Evolutionary conservation across 2,329 filamentous ascomycete species (phyloP).

Genomic region (Aureobasidium sp.): DNA sequence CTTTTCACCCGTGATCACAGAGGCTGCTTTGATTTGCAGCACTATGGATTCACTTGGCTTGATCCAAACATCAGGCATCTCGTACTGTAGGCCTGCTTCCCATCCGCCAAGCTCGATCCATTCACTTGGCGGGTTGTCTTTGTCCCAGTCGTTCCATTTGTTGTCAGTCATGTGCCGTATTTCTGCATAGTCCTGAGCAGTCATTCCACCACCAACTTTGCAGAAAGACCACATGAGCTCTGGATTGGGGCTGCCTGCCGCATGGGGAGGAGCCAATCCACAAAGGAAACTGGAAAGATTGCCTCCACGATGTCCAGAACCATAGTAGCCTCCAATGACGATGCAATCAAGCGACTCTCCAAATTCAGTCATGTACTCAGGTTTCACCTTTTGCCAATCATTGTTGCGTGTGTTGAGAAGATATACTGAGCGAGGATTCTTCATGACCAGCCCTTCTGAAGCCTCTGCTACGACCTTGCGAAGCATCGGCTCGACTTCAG

Average conservation of each 20-base stretch:
- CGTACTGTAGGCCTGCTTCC: conserved; percentile 52
- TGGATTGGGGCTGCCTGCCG: conserved; percentile 41
- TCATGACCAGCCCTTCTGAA: conserved; percentile 85
- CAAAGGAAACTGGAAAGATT: conserved; percentile 82
- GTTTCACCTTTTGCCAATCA: conserved; percentile 98
- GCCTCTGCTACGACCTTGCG: conserved; percentile 78
- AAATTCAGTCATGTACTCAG: conserved; percentile 96
- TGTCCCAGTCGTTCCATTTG: conserved; percentile 85
- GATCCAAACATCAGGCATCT: conserved; percentile 89
- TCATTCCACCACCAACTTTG: conserved; percentile 94
- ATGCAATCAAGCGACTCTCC: conserved; percentile 88
- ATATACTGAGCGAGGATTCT: conserved; percentile 86
- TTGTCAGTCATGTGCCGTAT: conserved; percentile 79
- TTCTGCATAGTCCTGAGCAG: conserved; percentile 73
- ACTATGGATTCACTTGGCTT: conserved; percentile 82
- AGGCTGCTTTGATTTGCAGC: conserved; percentile 80
- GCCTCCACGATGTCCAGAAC: conserved; percentile 77
- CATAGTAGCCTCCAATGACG: conserved; percentile 87
- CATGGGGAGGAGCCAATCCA: conserved; percentile 56
- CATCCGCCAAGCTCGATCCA: conserved; percentile 78
- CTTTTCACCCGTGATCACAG: conserved; percentile 59
- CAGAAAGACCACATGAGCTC: conserved; percentile 91
- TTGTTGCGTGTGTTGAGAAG: conserved; percentile 83
- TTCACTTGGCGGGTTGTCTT: conserved; percentile 64
- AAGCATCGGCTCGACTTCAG: conserved; percentile 71